phyloP scores from a whole-genome alignment of 192 early-diverging fungal species.

The Geosiphon pyriformis region DNA sequence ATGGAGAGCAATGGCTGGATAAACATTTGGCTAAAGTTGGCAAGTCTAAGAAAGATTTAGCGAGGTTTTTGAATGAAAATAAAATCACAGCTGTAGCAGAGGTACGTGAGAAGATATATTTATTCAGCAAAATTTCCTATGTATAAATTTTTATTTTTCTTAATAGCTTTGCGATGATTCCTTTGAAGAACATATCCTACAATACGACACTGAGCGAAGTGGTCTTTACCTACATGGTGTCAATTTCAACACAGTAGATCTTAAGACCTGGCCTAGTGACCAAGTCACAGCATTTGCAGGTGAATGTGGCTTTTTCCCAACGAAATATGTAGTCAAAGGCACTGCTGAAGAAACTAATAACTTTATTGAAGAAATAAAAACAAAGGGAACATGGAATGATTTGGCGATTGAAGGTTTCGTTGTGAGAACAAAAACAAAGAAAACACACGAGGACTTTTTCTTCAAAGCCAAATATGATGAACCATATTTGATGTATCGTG shows the following conservation, averaged over 20 bases:
- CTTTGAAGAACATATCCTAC: conserved; percentile 93
- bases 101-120: conserved; percentile 37
- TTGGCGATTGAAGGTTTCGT: conserved; percentile 90
- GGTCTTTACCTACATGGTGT: conserved; percentile 92
- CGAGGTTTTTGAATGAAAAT: conserved; percentile 60
- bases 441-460: conserved; percentile 45
- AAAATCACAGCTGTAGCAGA: conserved; percentile 83
- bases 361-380: conserved; percentile 63
- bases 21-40: conserved; percentile 54
- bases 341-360: conserved; percentile 55
- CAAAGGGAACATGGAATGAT: conserved; percentile 59
- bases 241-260: conserved; percentile 70
- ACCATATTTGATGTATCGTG: conserved; percentile 90
- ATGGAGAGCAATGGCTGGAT: conserved; percentile 68
- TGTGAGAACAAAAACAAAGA: conserved; percentile 59
- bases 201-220: conserved; percentile 67
- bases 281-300: conserved; percentile 58
- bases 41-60: conserved; percentile 62
- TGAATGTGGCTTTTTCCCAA: conserved; percentile 67
- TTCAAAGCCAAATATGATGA: conserved; percentile 97
- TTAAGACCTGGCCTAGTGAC: conserved; percentile 65
- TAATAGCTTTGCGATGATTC: conserved; percentile 86
- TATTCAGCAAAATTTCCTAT: neutral
- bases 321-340: conserved; percentile 49
- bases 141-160: neutral